These are phyloP conservation scores for Panaeolus cyanescens DNA, from an alignment of 768 basidiomycete genomes.

Conservation along the genomic window DNA sequence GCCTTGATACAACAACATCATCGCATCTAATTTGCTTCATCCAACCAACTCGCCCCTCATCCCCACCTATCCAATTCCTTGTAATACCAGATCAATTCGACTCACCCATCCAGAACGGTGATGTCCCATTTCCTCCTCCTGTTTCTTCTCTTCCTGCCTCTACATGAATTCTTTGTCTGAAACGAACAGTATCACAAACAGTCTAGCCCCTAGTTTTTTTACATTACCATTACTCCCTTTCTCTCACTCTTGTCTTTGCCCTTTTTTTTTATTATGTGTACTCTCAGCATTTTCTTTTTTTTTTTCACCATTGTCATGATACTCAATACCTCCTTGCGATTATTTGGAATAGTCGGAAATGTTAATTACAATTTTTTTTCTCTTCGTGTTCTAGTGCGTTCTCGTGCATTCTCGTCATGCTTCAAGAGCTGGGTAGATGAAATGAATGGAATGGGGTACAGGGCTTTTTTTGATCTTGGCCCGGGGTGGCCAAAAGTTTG, in stretches of 20 bases:
- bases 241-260: neutral
- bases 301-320: neutral
- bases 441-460: neutral
- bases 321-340: neutral
- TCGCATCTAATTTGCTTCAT: slow-evolving; percentile 1
- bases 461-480: no score
- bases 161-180: neutral
- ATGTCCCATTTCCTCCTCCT: neutral
- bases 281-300: neutral
- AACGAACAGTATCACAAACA: slow-evolving; percentile 1
- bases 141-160: neutral
- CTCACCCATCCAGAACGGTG: neutral
- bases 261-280: neutral
- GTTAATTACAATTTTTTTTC: neutral
- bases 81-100: neutral
- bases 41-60: neutral
- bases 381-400: neutral
- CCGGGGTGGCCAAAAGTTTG: neutral
- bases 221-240: neutral
- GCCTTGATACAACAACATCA: neutral
- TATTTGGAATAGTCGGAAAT: slow-evolving; percentile 2
- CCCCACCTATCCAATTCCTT: neutral
- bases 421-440: neutral
- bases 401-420: neutral
- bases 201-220: neutral